Conservation (phyloP, 2,329 filamentous ascomycete genomes). For the Diaporthe sp. region DNA sequence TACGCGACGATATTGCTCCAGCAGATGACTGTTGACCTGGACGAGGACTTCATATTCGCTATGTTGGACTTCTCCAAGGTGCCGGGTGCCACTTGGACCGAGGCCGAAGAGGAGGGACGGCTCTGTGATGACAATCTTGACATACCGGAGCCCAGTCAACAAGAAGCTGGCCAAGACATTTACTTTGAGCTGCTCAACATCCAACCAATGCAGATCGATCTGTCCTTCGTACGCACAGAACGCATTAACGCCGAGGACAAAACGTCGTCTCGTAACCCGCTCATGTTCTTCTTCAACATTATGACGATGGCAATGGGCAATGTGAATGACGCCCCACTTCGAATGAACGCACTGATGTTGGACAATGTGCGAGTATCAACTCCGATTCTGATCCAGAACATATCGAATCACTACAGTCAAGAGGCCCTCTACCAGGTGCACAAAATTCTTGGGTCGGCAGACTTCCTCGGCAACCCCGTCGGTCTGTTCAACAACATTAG, state of each 20-base stretch:
- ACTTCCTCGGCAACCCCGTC: conserved; percentile 97
- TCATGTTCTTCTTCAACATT: conserved; percentile 99
- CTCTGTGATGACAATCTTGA: conserved; percentile 92
- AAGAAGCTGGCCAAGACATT: conserved; percentile 90
- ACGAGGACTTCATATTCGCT: conserved; percentile 98
- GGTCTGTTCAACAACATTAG: conserved; percentile 98
- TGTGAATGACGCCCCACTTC: conserved; percentile 96
- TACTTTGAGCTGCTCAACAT: conserved; percentile 98
- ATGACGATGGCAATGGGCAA: conserved; percentile 99
- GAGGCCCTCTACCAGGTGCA: conserved; percentile 96
- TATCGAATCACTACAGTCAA: conserved; percentile 96
- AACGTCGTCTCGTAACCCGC: conserved; percentile 87
- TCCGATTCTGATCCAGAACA: conserved; percentile 84
- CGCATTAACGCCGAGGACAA: conserved; percentile 97
- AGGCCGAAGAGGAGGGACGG: conserved; percentile 81
- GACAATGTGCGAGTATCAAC: conserved; percentile 96
- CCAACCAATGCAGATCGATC: conserved; percentile 96
- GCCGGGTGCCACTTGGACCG: conserved; percentile 88
- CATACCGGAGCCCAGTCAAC: conserved; percentile 90
- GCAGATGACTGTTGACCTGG: conserved; percentile 97
- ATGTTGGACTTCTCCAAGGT: conserved; percentile 95
- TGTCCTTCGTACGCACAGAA: conserved; percentile 97
- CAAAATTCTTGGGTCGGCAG: conserved; percentile 95
- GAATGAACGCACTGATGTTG: conserved; percentile 92
- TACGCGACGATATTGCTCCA: conserved; percentile 95